Evolutionary conservation across 1,139 yeast genomes (phyloP).

Genomic region (Pichia sp.): DNA sequence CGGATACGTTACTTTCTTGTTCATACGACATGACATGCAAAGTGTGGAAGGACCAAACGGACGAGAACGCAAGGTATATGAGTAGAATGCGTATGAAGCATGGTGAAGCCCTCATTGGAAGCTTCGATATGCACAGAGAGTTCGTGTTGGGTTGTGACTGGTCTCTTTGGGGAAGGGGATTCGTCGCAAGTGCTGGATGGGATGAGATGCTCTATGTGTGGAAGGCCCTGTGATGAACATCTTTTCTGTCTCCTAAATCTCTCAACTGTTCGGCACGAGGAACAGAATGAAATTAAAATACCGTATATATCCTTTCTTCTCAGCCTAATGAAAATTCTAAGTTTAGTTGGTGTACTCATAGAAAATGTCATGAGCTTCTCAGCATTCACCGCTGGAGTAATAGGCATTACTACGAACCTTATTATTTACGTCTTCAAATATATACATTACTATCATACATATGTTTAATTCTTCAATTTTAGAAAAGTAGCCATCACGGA

Average conservation of each 20-base stretch:
- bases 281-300: too few relatives aligned
- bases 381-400: background rate
- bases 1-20: conserved; percentile 65
- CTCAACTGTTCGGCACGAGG: background rate
- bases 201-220: conserved; percentile 93
- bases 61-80: conserved; percentile 47
- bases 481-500: too few relatives aligned
- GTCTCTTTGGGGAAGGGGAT: conserved; percentile 97
- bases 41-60: conserved; percentile 75
- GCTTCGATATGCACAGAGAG: conserved; percentile 74
- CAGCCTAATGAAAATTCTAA: too few relatives aligned
- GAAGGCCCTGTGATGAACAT: conserved; percentile 43
- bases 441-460: background rate
- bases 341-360: too few relatives aligned
- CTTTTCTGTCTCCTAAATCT: background rate
- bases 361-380: background rate
- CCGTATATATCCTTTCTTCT: too few relatives aligned
- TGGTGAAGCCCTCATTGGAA: conserved; percentile 47
- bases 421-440: background rate
- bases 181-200: conserved; percentile 95
- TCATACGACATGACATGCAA: conserved; percentile 92
- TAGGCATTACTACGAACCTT: background rate
- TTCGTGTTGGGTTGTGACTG: conserved; percentile 95
- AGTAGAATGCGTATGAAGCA: conserved; percentile 37
- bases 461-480: too few relatives aligned